Evolutionary conservation across 1,284 basidiomycete genomes (phyloP).

Genomic region (Apiotrichum veenhuisii): DNA sequence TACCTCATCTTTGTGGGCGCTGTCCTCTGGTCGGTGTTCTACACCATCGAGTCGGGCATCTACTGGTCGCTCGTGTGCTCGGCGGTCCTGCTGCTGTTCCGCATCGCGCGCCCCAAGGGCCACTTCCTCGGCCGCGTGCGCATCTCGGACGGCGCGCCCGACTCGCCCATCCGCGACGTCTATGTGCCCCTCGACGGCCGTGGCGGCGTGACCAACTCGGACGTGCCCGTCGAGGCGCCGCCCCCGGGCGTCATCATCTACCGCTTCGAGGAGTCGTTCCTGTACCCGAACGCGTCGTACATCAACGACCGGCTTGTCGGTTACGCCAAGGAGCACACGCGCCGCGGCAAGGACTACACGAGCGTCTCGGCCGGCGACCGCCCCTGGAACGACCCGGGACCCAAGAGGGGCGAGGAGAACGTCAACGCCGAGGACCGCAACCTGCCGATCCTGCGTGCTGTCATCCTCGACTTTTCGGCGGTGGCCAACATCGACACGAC

Average conservation of each 20-base stretch:
- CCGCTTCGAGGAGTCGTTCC: conserved; percentile 86
- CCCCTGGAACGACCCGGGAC: conserved; percentile 93
- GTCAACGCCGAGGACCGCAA: conserved; percentile 61
- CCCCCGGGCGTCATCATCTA: conserved; percentile 86
- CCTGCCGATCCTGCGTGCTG: conserved; percentile 67
- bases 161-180: conserved; percentile 54
- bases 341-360: conserved; percentile 70
- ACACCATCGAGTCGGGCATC: conserved; percentile 88
- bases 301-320: conserved; percentile 75
- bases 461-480: conserved; percentile 86
- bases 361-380: conserved; percentile 65
- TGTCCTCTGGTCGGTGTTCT: conserved; percentile 83
- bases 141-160: conserved; percentile 54
- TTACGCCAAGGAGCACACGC: conserved; percentile 71
- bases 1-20: conserved; percentile 80
- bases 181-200: conserved; percentile 67
- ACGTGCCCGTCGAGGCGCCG: conserved; percentile 71
- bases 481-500: conserved; percentile 66
- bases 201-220: conserved; percentile 62
- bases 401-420: conserved; percentile 53
- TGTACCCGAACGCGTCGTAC: conserved; percentile 86
- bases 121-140: conserved; percentile 81
- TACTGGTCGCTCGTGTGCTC: conserved; percentile 84
- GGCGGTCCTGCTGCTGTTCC: conserved; percentile 76
- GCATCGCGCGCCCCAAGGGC: conserved; percentile 86